Percentiles rank a stretch among this genome's conserved stretches.
phyloP scores from a whole-genome alignment of 176 grass and related monocot species.

The Poa pratensis region DNA sequence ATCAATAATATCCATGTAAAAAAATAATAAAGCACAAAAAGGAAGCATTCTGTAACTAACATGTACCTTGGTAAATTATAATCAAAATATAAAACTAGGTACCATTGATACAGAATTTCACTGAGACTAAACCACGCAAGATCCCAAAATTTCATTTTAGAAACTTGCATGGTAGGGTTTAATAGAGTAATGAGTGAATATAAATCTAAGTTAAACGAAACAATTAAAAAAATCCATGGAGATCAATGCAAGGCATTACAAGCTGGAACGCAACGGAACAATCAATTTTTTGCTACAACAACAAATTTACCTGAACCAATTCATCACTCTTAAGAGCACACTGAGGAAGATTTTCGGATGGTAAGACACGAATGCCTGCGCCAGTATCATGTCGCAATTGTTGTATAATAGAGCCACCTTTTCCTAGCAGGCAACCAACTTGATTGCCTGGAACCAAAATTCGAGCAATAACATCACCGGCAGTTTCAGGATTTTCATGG shows the following conservation, averaged over 20 bases:
- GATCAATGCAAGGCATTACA: slow-evolving; percentile 29
- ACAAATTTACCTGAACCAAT: slow-evolving; percentile 80
- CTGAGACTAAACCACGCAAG: slow-evolving; percentile 1
- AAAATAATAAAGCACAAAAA: slow-evolving; percentile 32
- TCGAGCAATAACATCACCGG: slow-evolving; percentile 65
- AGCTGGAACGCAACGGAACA: slow-evolving; percentile 26
- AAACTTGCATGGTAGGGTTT: slow-evolving; percentile 17
- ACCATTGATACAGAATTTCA: neutral
- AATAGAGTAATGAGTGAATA: slow-evolving; percentile 27
- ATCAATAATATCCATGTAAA: slow-evolving; percentile 29
- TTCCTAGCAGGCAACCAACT: slow-evolving; percentile 90
- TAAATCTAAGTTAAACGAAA: slow-evolving; percentile 39
- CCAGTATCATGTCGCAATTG: slow-evolving; percentile 79
- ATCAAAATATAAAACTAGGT: slow-evolving; percentile 22
- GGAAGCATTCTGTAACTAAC: slow-evolving; percentile 13
- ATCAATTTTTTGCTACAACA: slow-evolving; percentile 31
- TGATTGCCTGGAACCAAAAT: slow-evolving; percentile 94
- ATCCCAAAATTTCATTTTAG: slow-evolving; percentile 22
- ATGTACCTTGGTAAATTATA: neutral
- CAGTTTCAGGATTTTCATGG: slow-evolving; percentile 50
- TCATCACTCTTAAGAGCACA: slow-evolving; percentile 92
- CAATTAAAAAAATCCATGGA: slow-evolving; percentile 5
- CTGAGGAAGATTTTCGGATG: slow-evolving; percentile 73
- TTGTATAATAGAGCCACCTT: slow-evolving; percentile 97
- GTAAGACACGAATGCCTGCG: slow-evolving; percentile 74